phyloP scores from a whole-genome alignment of 2,329 filamentous ascomycete genomes.

The Hymenoscyphus repandus region DNA sequence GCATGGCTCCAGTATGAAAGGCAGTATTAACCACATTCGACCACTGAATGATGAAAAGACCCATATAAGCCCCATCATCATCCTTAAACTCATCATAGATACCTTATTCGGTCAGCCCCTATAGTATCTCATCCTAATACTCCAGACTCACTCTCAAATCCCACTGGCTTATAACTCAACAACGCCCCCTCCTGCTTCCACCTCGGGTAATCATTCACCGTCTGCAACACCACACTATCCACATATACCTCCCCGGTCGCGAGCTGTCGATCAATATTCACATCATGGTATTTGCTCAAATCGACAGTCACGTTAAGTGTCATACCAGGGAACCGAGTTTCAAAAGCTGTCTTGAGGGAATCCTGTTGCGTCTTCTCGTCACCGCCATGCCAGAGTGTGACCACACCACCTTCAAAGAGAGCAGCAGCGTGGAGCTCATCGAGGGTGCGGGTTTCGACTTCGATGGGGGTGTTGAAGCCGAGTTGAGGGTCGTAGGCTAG shows the following conservation, averaged over 20 bases:
- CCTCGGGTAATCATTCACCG: slow-evolving; percentile 45
- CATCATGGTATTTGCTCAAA: slow-evolving; percentile 50
- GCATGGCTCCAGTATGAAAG: slow-evolving; percentile 29
- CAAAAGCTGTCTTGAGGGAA: slow-evolving; percentile 32
- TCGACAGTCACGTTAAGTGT: slow-evolving; percentile 36
- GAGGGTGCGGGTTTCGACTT: slow-evolving; percentile 40
- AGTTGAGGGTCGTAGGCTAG: slow-evolving; percentile 5
- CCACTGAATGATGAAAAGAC: slow-evolving; percentile 37
- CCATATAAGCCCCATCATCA: slow-evolving; percentile 36
- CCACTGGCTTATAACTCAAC: slow-evolving; percentile 43
- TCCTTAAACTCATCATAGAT: too few species aligned
- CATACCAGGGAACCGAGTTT: slow-evolving; percentile 46
- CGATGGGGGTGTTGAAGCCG: slow-evolving; percentile 2
- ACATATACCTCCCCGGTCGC: slow-evolving; percentile 35
- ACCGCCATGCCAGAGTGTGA: slow-evolving; percentile 46
- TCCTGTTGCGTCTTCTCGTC: slow-evolving; percentile 37
- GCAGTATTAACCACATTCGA: slow-evolving; percentile 32
- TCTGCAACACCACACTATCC: slow-evolving; percentile 46
- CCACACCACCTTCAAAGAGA: slow-evolving; percentile 39
- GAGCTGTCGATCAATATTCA: slow-evolving; percentile 41
- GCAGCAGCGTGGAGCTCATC: slow-evolving; percentile 47
- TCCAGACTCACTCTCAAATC: slow-evolving; percentile 32
- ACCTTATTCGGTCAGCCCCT: too few species aligned
- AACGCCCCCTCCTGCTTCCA: slow-evolving; percentile 38
- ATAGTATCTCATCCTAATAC: too few species aligned